A percentile compares a stretch with the other conserved stretches of the same genome.
phyloP scores from a whole-genome alignment of 768 basidiomycete species.

The Psilocybe tampanensis region DNA sequence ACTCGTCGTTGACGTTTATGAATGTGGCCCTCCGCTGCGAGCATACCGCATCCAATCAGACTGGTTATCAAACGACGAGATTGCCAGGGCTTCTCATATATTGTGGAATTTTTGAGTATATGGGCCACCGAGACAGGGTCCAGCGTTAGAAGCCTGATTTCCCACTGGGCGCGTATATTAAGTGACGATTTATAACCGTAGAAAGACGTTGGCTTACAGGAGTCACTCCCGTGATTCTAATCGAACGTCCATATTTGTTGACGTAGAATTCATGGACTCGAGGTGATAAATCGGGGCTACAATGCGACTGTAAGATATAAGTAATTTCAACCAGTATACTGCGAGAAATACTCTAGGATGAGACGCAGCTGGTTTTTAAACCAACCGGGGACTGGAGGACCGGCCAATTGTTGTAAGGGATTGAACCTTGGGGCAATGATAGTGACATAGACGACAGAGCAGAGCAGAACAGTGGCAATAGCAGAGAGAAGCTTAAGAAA shows the following conservation, averaged over 20 bases:
- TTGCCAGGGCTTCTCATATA: conserved; percentile 86
- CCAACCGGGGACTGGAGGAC: conserved; percentile 54
- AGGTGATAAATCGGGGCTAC: conserved; percentile 56
- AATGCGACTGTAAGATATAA: background rate
- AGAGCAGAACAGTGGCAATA: conserved; percentile 13
- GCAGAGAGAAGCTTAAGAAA: conserved; percentile 9
- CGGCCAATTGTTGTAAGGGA: conserved; percentile 58
- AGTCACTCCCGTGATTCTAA: conserved; percentile 67
- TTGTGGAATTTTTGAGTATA: conserved; percentile 68
- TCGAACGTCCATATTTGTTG: conserved; percentile 64
- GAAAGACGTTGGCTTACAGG: conserved; percentile 52
- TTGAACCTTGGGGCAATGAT: conserved; percentile 38
- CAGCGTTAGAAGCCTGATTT: conserved; percentile 76
- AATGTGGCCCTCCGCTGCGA: conserved; percentile 74
- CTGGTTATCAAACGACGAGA: conserved; percentile 73
- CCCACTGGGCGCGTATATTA: conserved; percentile 52
- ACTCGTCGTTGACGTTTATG: conserved; percentile 84
- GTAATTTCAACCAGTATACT: background rate
- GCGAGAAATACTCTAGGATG: conserved; percentile 57
- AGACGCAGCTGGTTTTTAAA: conserved; percentile 56
- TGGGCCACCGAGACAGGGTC: conserved; percentile 78
- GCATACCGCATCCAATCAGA: conserved; percentile 83
- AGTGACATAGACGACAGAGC: conserved; percentile 31
- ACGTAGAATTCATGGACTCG: conserved; percentile 55
- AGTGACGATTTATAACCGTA: background rate